Evolutionary conservation across 2,329 filamentous ascomycete species (phyloP).

Genomic region (Colletotrichum tropicale): DNA sequence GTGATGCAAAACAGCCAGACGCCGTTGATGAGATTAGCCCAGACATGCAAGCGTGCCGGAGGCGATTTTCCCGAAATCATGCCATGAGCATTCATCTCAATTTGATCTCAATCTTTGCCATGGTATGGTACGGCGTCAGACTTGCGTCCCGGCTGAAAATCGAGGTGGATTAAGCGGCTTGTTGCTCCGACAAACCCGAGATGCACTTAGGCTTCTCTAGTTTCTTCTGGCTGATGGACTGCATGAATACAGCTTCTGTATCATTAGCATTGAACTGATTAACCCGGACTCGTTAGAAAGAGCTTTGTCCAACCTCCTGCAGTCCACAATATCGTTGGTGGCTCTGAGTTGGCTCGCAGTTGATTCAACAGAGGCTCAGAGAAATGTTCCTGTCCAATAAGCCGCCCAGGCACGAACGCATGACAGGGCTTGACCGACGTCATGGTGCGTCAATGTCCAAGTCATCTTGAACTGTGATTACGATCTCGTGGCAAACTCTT

Average conservation of each 20-base stretch:
- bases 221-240: background rate
- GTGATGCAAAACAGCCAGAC: conserved; percentile 18
- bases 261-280: rapidly evolving
- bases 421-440: background rate
- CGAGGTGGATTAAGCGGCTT: background rate
- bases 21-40: conserved; percentile 15
- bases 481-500: background rate
- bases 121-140: conserved; percentile 33
- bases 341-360: background rate
- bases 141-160: conserved; percentile 27
- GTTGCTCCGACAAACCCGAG: background rate
- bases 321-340: too few relatives aligned
- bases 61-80: conserved; percentile 36
- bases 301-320: too few relatives aligned
- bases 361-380: background rate
- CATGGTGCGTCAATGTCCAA: background rate
- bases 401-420: background rate
- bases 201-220: background rate
- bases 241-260: background rate
- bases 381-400: background rate
- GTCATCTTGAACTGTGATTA: background rate
- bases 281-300: background rate
- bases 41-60: conserved; percentile 32
- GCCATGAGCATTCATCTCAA: conserved; percentile 49
- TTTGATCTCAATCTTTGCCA: conserved; percentile 35